These are phyloP conservation scores for Nitzschia sp. DNA, from an alignment of 108 stramenopile genomes.

Conservation along the genomic window DNA sequence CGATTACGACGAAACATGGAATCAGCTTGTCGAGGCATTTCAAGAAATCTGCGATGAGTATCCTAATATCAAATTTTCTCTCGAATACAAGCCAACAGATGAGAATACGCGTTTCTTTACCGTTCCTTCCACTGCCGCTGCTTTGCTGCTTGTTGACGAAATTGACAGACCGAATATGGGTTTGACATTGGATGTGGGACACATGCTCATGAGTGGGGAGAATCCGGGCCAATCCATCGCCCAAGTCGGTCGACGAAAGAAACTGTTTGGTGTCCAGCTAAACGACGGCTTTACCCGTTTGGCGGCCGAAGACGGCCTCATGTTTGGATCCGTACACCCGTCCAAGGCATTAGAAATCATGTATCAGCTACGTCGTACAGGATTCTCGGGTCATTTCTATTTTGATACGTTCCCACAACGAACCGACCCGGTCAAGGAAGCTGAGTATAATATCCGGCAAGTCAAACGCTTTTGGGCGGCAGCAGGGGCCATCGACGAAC, in stretches of 20 bases:
- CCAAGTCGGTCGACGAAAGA: slow-evolving; percentile 60
- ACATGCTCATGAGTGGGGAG: slow-evolving; percentile 85
- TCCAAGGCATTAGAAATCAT: slow-evolving; percentile 80
- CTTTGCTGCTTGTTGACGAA: slow-evolving; percentile 68
- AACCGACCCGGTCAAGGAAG: slow-evolving; percentile 79
- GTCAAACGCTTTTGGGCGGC: slow-evolving; percentile 77
- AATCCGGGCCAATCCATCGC: slow-evolving; percentile 87
- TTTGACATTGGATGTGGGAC: slow-evolving; percentile 84
- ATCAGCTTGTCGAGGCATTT: slow-evolving; percentile 73
- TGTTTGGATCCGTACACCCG: slow-evolving; percentile 88
- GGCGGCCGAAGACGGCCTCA: slow-evolving; percentile 88
- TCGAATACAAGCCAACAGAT: slow-evolving; percentile 90
- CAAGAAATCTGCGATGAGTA: slow-evolving; percentile 81
- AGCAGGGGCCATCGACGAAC: slow-evolving; percentile 37
- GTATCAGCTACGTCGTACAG: slow-evolving; percentile 67
- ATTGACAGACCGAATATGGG: slow-evolving; percentile 84
- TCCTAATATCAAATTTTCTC: slow-evolving; percentile 74
- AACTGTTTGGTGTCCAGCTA: slow-evolving; percentile 85
- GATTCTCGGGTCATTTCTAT: slow-evolving; percentile 80
- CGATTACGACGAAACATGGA: slow-evolving; percentile 77
- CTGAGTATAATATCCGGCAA: slow-evolving; percentile 76
- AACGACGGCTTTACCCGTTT: slow-evolving; percentile 83
- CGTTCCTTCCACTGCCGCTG: slow-evolving; percentile 85
- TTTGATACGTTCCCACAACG: slow-evolving; percentile 91
- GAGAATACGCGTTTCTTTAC: slow-evolving; percentile 89